Base-by-base conservation (phyloP, 345 rosid species). In the Dipteronia dyeriana region DNA sequence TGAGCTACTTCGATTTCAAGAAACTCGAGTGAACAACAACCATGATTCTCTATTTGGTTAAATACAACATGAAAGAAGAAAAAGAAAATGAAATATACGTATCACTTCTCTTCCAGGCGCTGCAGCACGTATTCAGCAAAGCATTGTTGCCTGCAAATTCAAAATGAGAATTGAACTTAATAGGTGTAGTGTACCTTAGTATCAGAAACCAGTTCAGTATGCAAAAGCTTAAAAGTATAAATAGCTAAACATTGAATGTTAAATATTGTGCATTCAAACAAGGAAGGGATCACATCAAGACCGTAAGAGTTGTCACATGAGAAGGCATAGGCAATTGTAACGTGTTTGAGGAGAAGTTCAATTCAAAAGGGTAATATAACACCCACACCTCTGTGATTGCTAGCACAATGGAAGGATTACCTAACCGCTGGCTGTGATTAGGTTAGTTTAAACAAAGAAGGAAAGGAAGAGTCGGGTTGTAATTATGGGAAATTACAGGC, bases 81-180 rank as follows among this genome's bases (percentile, higher is more conserved):
- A 38, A 45, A 51, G 26, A 61, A 38, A 38, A 34, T 2, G 51
- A 76, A 49, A 59, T 29, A 9, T 1, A 61, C 26, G 59, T 1
- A 12, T 91, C 91, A 93, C 81, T 88, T 85, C 81, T 92, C 97
- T 79, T 94, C 95, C 80, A 92, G 79, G 69, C 92, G 85, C 68
- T 70, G 93, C 77, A 94, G 88, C 75, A 96, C 91, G 1, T 90
- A 87, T 84, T 94, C 99, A 0, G 97, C 97, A 73, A 96, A 96
- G 85, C 87, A 89, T 82, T 89, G 93, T 79, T 96, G 99, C 92
- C 99, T 96, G 95, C 82, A 71, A 79, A 77, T 62, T 23, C 45
- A 60, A 78, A 69, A 45, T 26, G 49, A 67, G 45, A 64, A 53
- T 75, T 47, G 68, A 69, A 71, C 60, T 71, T 65, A 3, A 68